A percentile compares a stretch with the other conserved stretches of the same genome.
Evolutionary conservation across 2,329 filamentous ascomycete genomes (phyloP).

Genomic region (Sordariomycetes sp.): DNA sequence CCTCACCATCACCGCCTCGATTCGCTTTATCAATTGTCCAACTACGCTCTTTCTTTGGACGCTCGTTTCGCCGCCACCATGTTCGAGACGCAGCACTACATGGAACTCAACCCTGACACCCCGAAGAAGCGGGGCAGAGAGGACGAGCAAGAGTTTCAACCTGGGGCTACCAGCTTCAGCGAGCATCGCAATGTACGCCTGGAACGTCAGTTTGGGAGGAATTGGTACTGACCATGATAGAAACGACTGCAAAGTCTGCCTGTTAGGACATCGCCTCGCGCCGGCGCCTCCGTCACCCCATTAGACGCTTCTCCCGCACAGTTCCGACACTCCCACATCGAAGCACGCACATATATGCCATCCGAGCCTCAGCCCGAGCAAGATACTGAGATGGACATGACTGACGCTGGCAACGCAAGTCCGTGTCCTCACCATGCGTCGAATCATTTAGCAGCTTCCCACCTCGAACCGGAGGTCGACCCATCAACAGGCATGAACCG

Average conservation of each 20-base stretch:
- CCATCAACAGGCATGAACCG: constrained; percentile 25
- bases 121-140: constrained; percentile 36
- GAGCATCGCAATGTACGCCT: constrained; percentile 40
- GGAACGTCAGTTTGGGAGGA: background rate
- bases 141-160: constrained; percentile 31
- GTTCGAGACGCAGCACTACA: constrained; percentile 24
- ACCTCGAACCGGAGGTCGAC: constrained; percentile 6
- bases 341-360: constrained; percentile 20
- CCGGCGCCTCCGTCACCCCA: constrained; percentile 24
- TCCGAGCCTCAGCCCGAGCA: constrained; percentile 9
- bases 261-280: constrained; percentile 33
- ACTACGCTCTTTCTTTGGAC: no score
- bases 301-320: constrained; percentile 23
- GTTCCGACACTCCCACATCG: constrained; percentile 17
- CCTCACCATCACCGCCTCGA: no score
- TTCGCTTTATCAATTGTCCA: no score
- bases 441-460: no score
- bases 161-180: constrained; percentile 30
- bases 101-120: no score
- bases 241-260: constrained; percentile 47
- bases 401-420: constrained; percentile 24
- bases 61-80: constrained; percentile 15
- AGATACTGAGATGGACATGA: constrained; percentile 43
- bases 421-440: background rate
- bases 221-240: constrained; percentile 17